Conservation (phyloP, 495 filamentous ascomycete genomes). For the Viridothelium virens region DNA sequence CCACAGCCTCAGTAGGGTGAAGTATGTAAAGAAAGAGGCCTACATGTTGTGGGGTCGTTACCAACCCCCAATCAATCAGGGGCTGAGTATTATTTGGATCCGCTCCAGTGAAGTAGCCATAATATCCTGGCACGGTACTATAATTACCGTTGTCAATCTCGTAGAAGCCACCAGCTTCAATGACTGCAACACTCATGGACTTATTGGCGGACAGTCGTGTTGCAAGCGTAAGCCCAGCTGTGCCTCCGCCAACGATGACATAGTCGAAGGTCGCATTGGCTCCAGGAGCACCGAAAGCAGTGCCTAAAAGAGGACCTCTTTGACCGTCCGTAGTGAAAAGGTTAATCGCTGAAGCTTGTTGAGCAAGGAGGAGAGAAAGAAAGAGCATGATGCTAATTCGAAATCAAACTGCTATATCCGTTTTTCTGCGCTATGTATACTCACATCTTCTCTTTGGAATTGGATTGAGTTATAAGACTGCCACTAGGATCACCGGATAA, state of each 20-base stretch:
- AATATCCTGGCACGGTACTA: slow-evolving; percentile 17
- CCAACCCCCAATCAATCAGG: slow-evolving; percentile 26
- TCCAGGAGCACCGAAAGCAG: slow-evolving; percentile 21
- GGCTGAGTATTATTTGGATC: slow-evolving; percentile 17
- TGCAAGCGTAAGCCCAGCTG: slow-evolving; percentile 15
- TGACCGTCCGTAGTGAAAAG: slow-evolving; percentile 6
- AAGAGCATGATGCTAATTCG: neutral
- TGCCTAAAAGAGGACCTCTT: slow-evolving; percentile 15
- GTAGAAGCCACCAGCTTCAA: slow-evolving; percentile 23
- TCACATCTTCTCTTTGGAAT: neutral
- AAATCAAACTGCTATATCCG: neutral
- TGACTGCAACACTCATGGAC: slow-evolving; percentile 15
- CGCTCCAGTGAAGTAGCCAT: slow-evolving; percentile 15
- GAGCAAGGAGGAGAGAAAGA: neutral
- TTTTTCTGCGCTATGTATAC: neutral
- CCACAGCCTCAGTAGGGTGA: neutral
- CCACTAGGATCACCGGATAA: no score
- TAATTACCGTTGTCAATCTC: slow-evolving; percentile 18
- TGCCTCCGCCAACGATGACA: slow-evolving; percentile 25
- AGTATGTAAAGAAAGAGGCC: neutral
- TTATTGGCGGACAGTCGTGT: slow-evolving; percentile 5
- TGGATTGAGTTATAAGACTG: no score
- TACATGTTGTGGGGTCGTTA: slow-evolving; percentile 21
- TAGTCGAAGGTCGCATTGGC: slow-evolving; percentile 22
- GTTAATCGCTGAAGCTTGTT: slow-evolving; percentile 2